These are phyloP conservation scores for Aspergillus heteromorphus DNA, from an alignment of 495 filamentous ascomycete species.

Conservation along the genomic window DNA sequence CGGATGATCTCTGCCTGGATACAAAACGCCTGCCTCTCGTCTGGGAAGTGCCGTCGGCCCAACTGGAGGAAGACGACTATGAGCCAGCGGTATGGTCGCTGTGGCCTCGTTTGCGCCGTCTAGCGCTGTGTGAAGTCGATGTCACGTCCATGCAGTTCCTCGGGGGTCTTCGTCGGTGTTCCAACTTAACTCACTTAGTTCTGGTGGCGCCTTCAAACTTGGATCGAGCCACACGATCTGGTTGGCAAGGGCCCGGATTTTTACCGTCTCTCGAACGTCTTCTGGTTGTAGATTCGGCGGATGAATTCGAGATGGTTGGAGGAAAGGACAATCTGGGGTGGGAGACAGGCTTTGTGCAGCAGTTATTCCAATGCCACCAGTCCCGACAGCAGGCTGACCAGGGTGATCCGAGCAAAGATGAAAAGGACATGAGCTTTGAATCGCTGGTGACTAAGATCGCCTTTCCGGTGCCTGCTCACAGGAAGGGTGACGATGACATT, in stretches of 20 bases:
- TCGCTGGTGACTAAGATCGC: not conserved
- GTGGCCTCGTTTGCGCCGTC: conserved; percentile 25
- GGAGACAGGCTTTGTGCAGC: conserved; percentile 6
- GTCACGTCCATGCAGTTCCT: conserved; percentile 20
- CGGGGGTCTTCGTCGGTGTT: conserved; percentile 18
- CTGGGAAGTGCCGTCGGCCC: not conserved
- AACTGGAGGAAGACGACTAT: conserved; percentile 1
- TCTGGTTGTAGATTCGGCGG: conserved; percentile 8
- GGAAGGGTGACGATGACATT: not conserved
- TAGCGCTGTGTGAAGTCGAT: conserved; percentile 30
- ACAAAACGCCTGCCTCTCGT: conserved; percentile 9
- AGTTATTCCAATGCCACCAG: not conserved
- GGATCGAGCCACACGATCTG: not conserved
- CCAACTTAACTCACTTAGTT: conserved; percentile 25
- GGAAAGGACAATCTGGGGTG: not conserved
- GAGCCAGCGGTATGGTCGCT: conserved; percentile 26
- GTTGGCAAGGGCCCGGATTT: not conserved
- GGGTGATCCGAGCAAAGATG: not conserved
- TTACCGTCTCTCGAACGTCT: conserved; percentile 10
- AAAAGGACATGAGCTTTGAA: not conserved
- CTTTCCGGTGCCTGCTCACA: not conserved
- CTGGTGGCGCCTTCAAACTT: conserved; percentile 26
- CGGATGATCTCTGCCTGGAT: conserved; percentile 15
- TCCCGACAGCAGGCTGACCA: not conserved
- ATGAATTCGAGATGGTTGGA: conserved; percentile 1